Base-by-base conservation (phyloP, 202 grass and related monocot species). In the Carex sylvatica region DNA sequence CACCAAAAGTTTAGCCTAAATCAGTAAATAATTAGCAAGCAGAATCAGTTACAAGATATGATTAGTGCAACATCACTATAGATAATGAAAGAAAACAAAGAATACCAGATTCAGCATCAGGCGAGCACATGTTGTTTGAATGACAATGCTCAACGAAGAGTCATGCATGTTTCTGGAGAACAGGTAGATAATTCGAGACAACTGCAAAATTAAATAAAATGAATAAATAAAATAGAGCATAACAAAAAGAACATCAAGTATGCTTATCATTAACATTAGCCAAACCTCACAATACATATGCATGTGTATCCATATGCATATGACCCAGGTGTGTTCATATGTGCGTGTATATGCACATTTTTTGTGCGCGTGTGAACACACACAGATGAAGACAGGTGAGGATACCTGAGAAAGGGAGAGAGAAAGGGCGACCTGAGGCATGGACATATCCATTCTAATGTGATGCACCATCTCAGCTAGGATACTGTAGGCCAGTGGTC, bases 151-250 rank as follows among this genome's bases (percentile, higher is more conserved):
- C 85, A 99, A 88, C 5, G 96, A 99, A 70, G 96, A 96, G 91
- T 99, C 96, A 22, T 99, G 96, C 93, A 99, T 96, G 88, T 96
- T 99, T 87, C 96, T 87, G 83, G 96, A 99, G 85, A 99, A 99
- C 52, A 99, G 83, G 88, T 99, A 99, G 61, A 95, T 96, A 83
- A 99, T 96, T 80, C 96, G 86, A 84, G 96, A 99, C 64, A 99
- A 70, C 96, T 99, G 91, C 89, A 91, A 44, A 80, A 90, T 78
- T 83, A 49, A 86, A 73, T 31, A 58, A 51, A 86, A 73, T 31
- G 69, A 51, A 65, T 49, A 81, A 81, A 51, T 28, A 22, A 65
- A 66, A 58, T 2, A 65, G 20, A 64, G 9, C 55, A 65, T 19
- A 51, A 59, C 5, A 58, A 78, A 62, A 74, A 80, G 28, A 16